Evolutionary conservation across 1,139 yeast species (phyloP), one percentile per base, ranked within the genome.

Genomic region (Kurtzmaniella quercitrusa): DNA sequence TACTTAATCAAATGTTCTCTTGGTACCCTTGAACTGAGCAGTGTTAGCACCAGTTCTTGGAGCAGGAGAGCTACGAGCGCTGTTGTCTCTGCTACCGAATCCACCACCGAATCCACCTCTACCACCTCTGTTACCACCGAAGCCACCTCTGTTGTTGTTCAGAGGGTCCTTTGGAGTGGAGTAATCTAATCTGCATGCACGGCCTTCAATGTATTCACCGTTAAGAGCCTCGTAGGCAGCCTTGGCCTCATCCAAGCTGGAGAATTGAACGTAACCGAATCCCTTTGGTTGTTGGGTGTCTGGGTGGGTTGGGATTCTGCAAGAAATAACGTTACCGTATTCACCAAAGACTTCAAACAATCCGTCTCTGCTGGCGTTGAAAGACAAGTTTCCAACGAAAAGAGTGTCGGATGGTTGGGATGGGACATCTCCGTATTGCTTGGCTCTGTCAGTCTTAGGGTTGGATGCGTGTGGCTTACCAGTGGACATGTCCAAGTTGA

Each of bases 231-330:
- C 91, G 54, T 87, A 73, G 47, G 98, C 98, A 51, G 83, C 79
- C 72, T 85, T 81, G 55, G 98, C 98, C 65, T 89, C 96, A 42
- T 91, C 98, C 52, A 86, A 74, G 45, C 84, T 76, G 37, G 85
- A 75, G 65, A 81, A 91, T 75, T 93, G 98, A 48, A 93, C 96
- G 70, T 93, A 93, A 55, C 98, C 98, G 73, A 93, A 93, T 55
- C 98, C 98, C 81, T 93, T 93, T 68, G 96, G 95, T 73, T 91
- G 97, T 67, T 90, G 95, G 54, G 98, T 90, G 69, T 91, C 98
- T 62, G 96, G 98, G 73, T 91, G 95, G 41, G 98, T 91, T 68
- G 98, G 98, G 57, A 93, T 75, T 76, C 98, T 84, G 59, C 91
- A 91, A 49, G 95, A 86, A 47, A 89, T 71, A 50, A 93, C 87